These are phyloP conservation scores for Lactifluus volemus DNA, from an alignment of 768 basidiomycete genomes.

Conservation along the genomic window DNA sequence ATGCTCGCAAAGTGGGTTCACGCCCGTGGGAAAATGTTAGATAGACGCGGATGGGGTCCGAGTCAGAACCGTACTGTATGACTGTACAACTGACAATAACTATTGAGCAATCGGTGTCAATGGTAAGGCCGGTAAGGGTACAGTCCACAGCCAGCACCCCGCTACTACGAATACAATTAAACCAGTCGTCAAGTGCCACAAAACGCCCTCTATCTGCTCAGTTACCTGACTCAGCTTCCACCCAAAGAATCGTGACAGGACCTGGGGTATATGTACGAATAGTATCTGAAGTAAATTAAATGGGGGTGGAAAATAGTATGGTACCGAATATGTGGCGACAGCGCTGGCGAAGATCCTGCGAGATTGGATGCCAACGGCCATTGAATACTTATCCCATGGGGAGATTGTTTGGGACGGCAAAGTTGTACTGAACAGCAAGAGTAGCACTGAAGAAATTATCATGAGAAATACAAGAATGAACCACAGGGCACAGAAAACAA, in stretches of 20 bases:
- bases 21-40: too few relatives aligned
- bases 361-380: conserved; percentile 34
- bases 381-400: conserved; percentile 44
- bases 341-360: conserved; percentile 33
- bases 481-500: conserved; percentile 33
- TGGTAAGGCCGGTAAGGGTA: not conserved
- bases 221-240: conserved; percentile 11
- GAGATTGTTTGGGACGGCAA: conserved; percentile 4
- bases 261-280: conserved; percentile 18
- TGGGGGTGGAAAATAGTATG: conserved; percentile 42
- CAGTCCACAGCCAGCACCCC: conserved; percentile 9
- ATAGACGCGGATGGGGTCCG: too few relatives aligned
- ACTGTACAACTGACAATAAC: too few relatives aligned
- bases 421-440: conserved; percentile 26
- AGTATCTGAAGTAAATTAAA: conserved; percentile 36
- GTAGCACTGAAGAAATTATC: conserved; percentile 29
- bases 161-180: conserved; percentile 28
- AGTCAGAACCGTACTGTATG: too few relatives aligned
- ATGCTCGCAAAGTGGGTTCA: too few relatives aligned
- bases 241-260: conserved; percentile 20
- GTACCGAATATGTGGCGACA: conserved; percentile 27
- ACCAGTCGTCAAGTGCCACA: conserved; percentile 38
- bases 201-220: conserved; percentile 24
- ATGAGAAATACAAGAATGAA: conserved; percentile 29
- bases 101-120: not conserved